Evolutionary conservation across 768 basidiomycete genomes (phyloP).

Genomic region (Trichaptum fuscoviolaceum): DNA sequence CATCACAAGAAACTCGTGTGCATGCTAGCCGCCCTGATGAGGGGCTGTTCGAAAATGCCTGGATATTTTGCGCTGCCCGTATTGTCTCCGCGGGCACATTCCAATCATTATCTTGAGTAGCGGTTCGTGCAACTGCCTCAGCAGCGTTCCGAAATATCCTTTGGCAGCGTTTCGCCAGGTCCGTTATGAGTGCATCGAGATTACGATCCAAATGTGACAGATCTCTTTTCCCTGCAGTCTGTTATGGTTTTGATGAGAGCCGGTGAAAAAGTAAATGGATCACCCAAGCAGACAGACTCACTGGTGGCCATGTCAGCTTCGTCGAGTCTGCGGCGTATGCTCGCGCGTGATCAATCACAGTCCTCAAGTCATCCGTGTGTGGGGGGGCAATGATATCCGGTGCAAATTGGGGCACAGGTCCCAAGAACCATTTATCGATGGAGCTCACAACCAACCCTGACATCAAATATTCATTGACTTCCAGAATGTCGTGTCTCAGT

Average conservation of each 20-base stretch:
- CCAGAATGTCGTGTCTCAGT: conserved; percentile 62
- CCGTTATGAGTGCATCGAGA: conserved; percentile 57
- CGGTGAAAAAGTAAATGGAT: conserved; percentile 12
- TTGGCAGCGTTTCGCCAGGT: conserved; percentile 56
- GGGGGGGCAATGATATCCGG: conserved; percentile 18
- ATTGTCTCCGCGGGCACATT: not conserved
- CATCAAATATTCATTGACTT: conserved; percentile 76
- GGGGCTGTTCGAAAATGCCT: not conserved
- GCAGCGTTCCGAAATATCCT: conserved; percentile 58
- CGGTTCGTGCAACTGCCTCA: conserved; percentile 46
- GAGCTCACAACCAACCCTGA: conserved; percentile 61
- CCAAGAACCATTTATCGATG: conserved; percentile 79
- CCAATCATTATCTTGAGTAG: not conserved
- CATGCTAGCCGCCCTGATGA: not conserved
- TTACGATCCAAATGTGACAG: conserved; percentile 60
- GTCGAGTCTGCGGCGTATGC: not conserved
- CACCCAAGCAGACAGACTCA: conserved; percentile 28
- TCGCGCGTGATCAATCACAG: not conserved
- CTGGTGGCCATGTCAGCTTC: conserved; percentile 45
- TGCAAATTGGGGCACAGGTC: conserved; percentile 36
- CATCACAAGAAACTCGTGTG: not conserved
- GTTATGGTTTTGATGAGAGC: conserved; percentile 24
- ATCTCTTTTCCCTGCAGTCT: conserved; percentile 47
- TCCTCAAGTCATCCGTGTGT: conserved; percentile 1
- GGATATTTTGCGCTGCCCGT: not conserved